Conservation (phyloP, 1,284 basidiomycete species). For the Sanghuangporus sanghuang region DNA sequence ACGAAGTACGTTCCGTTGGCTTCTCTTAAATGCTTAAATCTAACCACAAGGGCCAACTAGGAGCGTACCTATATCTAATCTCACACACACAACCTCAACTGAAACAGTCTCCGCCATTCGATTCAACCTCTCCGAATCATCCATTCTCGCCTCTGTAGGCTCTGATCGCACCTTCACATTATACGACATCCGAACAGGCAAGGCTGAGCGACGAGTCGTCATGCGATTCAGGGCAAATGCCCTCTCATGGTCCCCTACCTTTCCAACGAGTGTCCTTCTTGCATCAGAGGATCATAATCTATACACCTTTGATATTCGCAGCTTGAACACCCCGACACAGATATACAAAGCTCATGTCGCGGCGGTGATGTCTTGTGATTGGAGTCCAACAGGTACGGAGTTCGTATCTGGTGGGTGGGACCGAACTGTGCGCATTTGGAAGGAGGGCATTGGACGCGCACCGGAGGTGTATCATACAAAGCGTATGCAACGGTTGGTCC, state of each 20-base stretch:
- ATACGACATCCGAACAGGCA: constrained; percentile 94
- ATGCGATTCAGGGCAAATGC: constrained; percentile 89
- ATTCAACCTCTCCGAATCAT: constrained; percentile 93
- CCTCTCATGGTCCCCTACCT: constrained; percentile 92
- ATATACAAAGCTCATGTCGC: constrained; percentile 98
- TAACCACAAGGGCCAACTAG: constrained; percentile 26
- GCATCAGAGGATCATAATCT: constrained; percentile 98
- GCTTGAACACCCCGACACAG: constrained; percentile 79
- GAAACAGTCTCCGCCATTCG: constrained; percentile 86
- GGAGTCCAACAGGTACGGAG: constrained; percentile 93
- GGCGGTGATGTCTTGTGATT: constrained; percentile 90
- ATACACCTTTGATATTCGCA: constrained; percentile 96
- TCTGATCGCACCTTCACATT: constrained; percentile 93
- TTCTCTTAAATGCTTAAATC: not conserved
- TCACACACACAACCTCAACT: constrained; percentile 77
- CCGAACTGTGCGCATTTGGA: constrained; percentile 91
- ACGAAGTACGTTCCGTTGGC: constrained; percentile 59
- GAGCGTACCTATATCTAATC: constrained; percentile 73
- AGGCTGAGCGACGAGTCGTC: constrained; percentile 85
- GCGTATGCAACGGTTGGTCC: constrained; percentile 87
- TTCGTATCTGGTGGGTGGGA: constrained; percentile 98
- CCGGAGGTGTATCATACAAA: constrained; percentile 97
- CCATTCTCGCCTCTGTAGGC: constrained; percentile 89
- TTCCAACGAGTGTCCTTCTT: constrained; percentile 87
- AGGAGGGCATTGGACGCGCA: constrained; percentile 76